Base-by-base conservation (phyloP, 805 yeast genomes). In the Metschnikowia colocasiae region DNA sequence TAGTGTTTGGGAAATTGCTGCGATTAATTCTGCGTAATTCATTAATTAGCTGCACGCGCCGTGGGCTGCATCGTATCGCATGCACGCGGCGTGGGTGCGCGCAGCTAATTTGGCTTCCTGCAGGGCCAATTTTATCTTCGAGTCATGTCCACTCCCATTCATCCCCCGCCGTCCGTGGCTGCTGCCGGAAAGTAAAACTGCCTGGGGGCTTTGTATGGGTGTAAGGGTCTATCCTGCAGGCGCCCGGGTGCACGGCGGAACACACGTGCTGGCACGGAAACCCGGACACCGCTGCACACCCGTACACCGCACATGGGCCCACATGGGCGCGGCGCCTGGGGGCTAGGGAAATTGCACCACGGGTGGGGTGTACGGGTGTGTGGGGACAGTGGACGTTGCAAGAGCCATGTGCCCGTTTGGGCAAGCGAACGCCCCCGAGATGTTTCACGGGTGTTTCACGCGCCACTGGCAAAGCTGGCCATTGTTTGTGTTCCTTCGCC, bases 291-390 rank as follows among this genome's bases (percentile, higher is more conserved):
- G 16, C 23, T 22, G 22, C 35, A 43, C 18, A 8, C 20, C 27
- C 19, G 38, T 39, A 12, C 43, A 32, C 47, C 27, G 18, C 30
- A 29, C 45, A 37, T 37, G 44, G 23, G 30, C 37, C 46, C 47
- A 37, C 47, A 40, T 44, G 47, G 47, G 47, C 34, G 44, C 44
- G 45, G 35, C 30, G 40, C 33, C 22, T 31, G 7, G 7, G 6
- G 16, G 32, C 12, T 9, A n/a, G 25, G 36, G 44, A 30, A 39
- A 29, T 39, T 39, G 42, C 26, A n/a, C 26, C 33, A 29, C 42
- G 19, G 31, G 26, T 29, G n/a, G 5, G 34, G 34, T 19, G 42
- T 20, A 39, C 41, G 26, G 41, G 9, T 38, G 32, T 18, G 3
- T 9, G 2, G 32, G 8, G 16, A 2, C 32, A 29, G 27, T 25